Conservation (phyloP, 805 yeast genomes). For the Candida nemodendra region DNA sequence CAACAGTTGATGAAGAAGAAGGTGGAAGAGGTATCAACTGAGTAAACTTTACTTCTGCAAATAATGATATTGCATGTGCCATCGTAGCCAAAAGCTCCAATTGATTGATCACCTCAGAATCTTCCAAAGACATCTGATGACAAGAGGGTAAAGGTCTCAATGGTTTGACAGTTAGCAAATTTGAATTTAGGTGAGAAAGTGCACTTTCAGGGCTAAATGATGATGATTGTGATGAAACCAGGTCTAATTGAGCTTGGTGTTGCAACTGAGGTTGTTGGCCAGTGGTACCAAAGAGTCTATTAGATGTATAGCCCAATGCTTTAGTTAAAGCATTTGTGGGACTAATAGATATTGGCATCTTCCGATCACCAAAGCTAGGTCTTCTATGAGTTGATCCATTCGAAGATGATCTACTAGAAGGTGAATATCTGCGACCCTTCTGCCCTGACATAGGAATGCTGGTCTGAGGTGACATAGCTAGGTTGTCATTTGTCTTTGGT, state of each 20-base stretch:
- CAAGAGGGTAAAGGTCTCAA: constrained; percentile 27
- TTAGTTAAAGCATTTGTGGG: constrained; percentile 88
- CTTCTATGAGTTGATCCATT: constrained; percentile 50
- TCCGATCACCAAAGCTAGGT: constrained; percentile 61
- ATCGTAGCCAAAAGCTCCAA: constrained; percentile 82
- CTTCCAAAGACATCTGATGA: constrained; percentile 23
- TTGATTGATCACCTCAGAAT: constrained; percentile 41
- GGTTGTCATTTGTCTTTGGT: constrained; percentile 1
- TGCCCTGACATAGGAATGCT: neutral
- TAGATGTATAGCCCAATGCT: constrained; percentile 85
- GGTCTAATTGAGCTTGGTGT: constrained; percentile 2
- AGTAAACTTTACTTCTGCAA: constrained; percentile 86
- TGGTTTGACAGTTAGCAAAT: constrained; percentile 16
- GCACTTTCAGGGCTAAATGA: constrained; percentile 16
- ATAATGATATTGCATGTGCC: constrained; percentile 83
- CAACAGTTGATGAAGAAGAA: constrained; percentile 31
- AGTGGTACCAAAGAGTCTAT: constrained; percentile 69
- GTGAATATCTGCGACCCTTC: constrained; percentile 27
- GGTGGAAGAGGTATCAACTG: constrained; percentile 80
- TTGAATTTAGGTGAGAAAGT: constrained; percentile 16
- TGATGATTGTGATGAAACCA: too few relatives aligned
- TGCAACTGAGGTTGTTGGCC: constrained; percentile 7
- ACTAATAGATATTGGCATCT: constrained; percentile 65
- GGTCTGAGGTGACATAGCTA: neutral
- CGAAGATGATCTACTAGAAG: constrained; percentile 46